Conservation (phyloP, 2,329 filamentous ascomycete genomes). For the Apiospora koreana region DNA sequence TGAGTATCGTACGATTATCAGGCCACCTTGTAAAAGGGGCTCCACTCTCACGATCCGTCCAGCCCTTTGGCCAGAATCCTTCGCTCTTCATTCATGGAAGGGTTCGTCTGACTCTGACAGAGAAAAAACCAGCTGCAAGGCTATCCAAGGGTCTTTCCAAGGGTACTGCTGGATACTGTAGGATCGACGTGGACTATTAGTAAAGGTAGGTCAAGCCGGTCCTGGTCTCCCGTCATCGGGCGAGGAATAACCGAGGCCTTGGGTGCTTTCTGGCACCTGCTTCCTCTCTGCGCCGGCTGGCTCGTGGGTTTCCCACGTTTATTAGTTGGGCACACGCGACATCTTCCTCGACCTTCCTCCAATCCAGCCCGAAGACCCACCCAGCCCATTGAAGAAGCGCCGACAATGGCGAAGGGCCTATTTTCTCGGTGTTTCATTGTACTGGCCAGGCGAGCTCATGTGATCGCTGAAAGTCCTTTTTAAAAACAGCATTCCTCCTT, state of each 20-base stretch:
- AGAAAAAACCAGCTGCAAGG: neutral
- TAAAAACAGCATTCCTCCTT: neutral
- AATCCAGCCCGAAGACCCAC: constrained; percentile 6
- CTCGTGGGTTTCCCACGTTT: neutral
- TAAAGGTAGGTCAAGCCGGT: neutral
- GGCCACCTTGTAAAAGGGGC: neutral
- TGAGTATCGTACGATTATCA: constrained; percentile 1
- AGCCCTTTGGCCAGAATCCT: neutral
- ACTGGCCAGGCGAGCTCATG: constrained; percentile 2
- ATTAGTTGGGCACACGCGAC: constrained; percentile 3
- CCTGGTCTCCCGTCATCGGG: neutral
- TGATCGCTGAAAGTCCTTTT: neutral
- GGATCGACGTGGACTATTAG: neutral
- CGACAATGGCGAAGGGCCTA: constrained; percentile 6
- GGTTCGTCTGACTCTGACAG: neutral
- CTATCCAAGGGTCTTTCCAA: neutral
- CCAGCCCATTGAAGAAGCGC: constrained; percentile 3
- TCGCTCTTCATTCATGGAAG: neutral
- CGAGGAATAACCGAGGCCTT: constrained; percentile 5
- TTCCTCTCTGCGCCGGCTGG: neutral
- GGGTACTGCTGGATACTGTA: neutral
- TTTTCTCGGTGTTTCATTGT: constrained; percentile 6
- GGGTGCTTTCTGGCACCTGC: neutral
- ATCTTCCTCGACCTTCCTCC: constrained; percentile 5
- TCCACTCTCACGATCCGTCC: neutral